A percentile compares a stretch with the other conserved stretches of the same genome.
Conservation (phyloP, 768 basidiomycete species). For the Ramaria rubella region DNA sequence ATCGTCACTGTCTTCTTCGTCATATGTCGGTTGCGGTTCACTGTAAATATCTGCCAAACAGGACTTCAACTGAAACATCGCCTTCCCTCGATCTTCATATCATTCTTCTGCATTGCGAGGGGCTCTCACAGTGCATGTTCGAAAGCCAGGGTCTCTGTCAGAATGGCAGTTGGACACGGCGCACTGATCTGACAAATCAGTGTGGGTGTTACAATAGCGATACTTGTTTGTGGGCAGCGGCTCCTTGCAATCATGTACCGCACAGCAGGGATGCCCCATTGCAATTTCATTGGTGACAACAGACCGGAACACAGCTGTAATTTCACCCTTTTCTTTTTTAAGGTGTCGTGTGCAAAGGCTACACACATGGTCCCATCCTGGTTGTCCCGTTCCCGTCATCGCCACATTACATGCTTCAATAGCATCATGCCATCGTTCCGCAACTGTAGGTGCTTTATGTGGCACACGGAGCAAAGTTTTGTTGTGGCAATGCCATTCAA, state of each 20-base stretch:
- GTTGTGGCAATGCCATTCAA: constrained; percentile 16
- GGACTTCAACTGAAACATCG: constrained; percentile 28
- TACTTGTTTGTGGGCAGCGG: constrained; percentile 12
- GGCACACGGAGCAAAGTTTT: constrained; percentile 13
- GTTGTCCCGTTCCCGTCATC: constrained; percentile 25
- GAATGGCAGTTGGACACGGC: constrained; percentile 13
- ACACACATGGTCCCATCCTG: constrained; percentile 27
- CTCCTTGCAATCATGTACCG: constrained; percentile 23
- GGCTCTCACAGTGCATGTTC: constrained; percentile 18
- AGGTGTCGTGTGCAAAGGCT: constrained; percentile 20
- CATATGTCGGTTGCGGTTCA: too few species aligned
- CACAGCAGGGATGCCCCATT: constrained; percentile 29
- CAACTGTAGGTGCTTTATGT: constrained; percentile 17
- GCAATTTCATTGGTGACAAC: constrained; percentile 29
- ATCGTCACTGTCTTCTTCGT: too few species aligned
- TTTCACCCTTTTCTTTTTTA: constrained; percentile 10
- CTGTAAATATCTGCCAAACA: not conserved
- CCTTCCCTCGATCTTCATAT: constrained; percentile 15
- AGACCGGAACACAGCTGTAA: constrained; percentile 12
- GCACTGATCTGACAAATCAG: constrained; percentile 11
- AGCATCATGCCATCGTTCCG: constrained; percentile 16
- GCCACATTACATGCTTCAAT: constrained; percentile 20
- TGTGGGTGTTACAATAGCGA: constrained; percentile 19
- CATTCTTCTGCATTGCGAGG: constrained; percentile 21
- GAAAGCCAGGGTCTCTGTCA: constrained; percentile 2